phyloP scores from a whole-genome alignment of 1,139 yeast genomes.

The Nadsonia commutata region DNA sequence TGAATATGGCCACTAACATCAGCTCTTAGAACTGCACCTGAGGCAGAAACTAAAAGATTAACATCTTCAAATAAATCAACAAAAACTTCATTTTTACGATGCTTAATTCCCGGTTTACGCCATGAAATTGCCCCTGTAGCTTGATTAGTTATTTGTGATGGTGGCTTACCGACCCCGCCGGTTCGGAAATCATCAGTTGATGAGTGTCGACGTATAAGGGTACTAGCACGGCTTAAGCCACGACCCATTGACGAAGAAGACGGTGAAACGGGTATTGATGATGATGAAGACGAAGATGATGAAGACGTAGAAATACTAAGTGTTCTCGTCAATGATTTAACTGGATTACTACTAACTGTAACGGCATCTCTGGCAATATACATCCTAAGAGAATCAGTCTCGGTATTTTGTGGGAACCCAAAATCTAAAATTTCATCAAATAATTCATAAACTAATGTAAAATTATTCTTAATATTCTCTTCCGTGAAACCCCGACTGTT shows the following conservation, averaged over 20 bases:
- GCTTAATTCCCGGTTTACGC: slow-evolving; percentile 60
- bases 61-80: slow-evolving; percentile 66
- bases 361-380: slow-evolving; percentile 26
- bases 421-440: slow-evolving; percentile 66
- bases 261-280: neutral
- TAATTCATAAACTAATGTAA: slow-evolving; percentile 56
- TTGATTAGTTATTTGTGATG: slow-evolving; percentile 24
- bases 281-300: neutral
- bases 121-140: slow-evolving; percentile 41
- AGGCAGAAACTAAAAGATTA: slow-evolving; percentile 41
- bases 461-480: slow-evolving; percentile 39
- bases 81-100: slow-evolving; percentile 69
- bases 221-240: neutral
- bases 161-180: slow-evolving; percentile 14
- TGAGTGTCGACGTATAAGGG: neutral
- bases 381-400: slow-evolving; percentile 31
- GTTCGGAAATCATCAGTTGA: slow-evolving; percentile 1
- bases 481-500: slow-evolving; percentile 25
- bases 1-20: slow-evolving; percentile 67
- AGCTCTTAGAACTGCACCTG: slow-evolving; percentile 44
- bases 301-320: neutral
- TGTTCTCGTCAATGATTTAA: neutral
- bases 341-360: slow-evolving; percentile 8
- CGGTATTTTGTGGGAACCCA: slow-evolving; percentile 72
- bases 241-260: neutral